Conservation (phyloP, 352 stramenopile genomes). For the Stephanocyclus meneghinianus region DNA sequence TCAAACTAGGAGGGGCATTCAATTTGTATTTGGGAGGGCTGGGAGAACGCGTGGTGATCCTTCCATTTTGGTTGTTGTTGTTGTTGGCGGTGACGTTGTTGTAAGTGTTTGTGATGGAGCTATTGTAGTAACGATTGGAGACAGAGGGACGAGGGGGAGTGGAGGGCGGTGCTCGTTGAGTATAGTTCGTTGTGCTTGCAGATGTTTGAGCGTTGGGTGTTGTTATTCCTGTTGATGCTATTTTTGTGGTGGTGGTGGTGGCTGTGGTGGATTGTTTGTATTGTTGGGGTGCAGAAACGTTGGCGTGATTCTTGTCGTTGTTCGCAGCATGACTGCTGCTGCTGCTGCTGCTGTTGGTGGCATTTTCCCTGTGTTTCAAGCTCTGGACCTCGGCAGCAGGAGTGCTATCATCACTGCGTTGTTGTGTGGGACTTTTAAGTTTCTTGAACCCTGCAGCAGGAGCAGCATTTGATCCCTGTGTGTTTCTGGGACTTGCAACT, state of each 20-base stretch:
- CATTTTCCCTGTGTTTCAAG: background rate
- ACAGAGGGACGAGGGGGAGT: conserved; percentile 11
- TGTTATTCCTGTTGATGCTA: background rate
- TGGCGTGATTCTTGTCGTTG: background rate
- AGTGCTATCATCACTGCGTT: too few relatives aligned
- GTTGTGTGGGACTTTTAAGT: too few relatives aligned
- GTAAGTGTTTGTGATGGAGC: background rate
- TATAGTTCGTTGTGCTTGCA: background rate
- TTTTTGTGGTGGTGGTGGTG: background rate
- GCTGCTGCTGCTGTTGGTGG: background rate
- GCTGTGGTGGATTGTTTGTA: conserved; percentile 7
- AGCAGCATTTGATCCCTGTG: background rate
- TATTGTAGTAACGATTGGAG: background rate
- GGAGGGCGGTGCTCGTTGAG: conserved; percentile 14
- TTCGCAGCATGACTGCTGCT: background rate
- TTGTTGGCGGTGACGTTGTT: background rate
- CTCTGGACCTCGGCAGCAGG: background rate
- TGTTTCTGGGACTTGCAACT: background rate
- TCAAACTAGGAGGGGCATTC: conserved; percentile 43
- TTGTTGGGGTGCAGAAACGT: background rate
- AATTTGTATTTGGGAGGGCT: conserved; percentile 49
- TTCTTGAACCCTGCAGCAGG: background rate
- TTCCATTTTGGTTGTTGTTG: background rate
- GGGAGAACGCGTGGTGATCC: background rate
- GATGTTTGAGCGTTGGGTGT: background rate